Base-by-base conservation (phyloP, 768 basidiomycete genomes). In the Panus rudis region DNA sequence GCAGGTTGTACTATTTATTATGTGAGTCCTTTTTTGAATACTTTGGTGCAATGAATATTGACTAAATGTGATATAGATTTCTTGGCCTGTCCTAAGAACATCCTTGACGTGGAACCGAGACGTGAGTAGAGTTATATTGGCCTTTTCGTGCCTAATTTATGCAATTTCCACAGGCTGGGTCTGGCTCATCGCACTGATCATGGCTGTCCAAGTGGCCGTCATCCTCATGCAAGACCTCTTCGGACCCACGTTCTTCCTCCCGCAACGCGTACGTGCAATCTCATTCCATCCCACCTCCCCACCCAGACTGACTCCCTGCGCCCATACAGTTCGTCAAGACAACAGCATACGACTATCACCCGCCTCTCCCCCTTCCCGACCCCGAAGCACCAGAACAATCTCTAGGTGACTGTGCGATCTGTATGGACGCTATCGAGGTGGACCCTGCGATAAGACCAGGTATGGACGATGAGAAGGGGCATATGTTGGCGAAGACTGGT, bases 401-500 rank as follows among this genome's bases (percentile, higher is more conserved):
- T 3, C 65, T 90, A 13, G 90, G 87, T 6, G 89, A 93, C 57
- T 96, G 92, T 53, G 78, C 89, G 5, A 93, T 96, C 41, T 94
- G 92, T 55, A 92, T 94, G 89, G 92, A 94, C 45, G 73, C 79
- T 4, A 92, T 93, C 49, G 55, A 39, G 12, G 49, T 49, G 19
- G 51, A 52, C 35, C 37, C 47, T 6, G 38, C 41, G 13, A 24
- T 52, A 14, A 38, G 46, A 10, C 41, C 38, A 16, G 37, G 37
- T n/a, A 66, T 59, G 4, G 51, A 63, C 21, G 64, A 69, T 53
- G 58, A 58, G 44, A 63, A 65, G 47, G 51, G 49, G 7, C 45
- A 27, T n/a, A 23, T 24, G 10, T 25, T 48, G 3, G 43, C 43
- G 20, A 23, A 42, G 25, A 43, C 43, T n/a, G 42, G 43, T 6